Base-by-base conservation (phyloP, 1,284 basidiomycete species). In the Boletellus deceptivus region DNA sequence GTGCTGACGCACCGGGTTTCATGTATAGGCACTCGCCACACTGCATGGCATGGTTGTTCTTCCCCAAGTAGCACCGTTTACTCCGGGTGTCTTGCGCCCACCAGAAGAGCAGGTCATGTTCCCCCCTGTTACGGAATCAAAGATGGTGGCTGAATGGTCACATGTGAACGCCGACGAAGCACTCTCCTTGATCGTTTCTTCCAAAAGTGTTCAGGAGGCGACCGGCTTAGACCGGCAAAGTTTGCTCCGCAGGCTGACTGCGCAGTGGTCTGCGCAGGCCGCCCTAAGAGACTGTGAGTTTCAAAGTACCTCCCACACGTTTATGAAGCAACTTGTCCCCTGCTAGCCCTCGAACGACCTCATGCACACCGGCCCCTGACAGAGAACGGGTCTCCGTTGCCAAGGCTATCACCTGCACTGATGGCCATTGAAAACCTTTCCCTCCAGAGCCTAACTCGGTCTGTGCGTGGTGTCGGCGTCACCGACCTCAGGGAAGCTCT, bases 401-500 rank as follows among this genome's bases (percentile, higher is more conserved):
- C 90, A 53, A 89, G 85, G 64, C 81, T 92, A 33, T 86, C 89
- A 3, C 89, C 87, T 37, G 83, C 86, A 14, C 72, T 94, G 52
- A 93, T 93, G 90, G 86, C 89, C 54, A 89, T 91, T 53, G 89
- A 93, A 56, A 94, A 94, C 66, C 74, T 89, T 22, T 93, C 91
- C 4, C 74, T 91, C 46, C 86, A 89, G 62, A 91, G 88, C 58
- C 72, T 93, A 49, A 79, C 84, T 33, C 80, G 87, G 44, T 87
- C 87, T 5, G 78, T 82, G 8, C 78, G 84, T 55, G 84, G 84
- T 2, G 83, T 94, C 9, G 93, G 93, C 25, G 91, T 95, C 13
- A 84, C 81, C 1, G 91, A 94, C 64, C 76, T 95, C 40, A 78
- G 91, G 48, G 91, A 93, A 59, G 92, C 92, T 8, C 72, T 95